These are phyloP conservation scores for Zygosaccharomyces pseudobailii DNA, from an alignment of 1,139 yeast genomes.

Conservation along the genomic window DNA sequence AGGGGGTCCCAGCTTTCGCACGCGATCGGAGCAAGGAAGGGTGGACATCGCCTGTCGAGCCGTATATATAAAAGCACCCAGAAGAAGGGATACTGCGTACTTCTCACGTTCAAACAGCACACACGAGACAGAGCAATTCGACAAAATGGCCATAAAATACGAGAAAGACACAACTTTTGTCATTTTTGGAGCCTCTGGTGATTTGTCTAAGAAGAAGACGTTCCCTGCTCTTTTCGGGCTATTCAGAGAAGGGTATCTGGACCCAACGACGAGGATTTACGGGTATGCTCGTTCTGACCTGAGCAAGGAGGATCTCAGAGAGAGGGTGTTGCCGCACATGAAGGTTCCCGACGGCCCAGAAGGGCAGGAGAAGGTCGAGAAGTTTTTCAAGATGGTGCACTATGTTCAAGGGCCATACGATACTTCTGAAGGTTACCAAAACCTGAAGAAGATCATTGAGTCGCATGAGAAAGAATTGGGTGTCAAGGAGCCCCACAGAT, in stretches of 20 bases:
- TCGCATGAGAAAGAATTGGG: conserved; percentile 49
- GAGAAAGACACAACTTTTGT: conserved; percentile 67
- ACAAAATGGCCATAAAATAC: conserved; percentile 33
- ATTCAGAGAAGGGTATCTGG: conserved; percentile 74
- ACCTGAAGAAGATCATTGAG: conserved; percentile 52
- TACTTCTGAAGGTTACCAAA: conserved; percentile 62
- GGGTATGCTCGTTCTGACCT: conserved; percentile 90
- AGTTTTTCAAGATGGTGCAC: conserved; percentile 59
- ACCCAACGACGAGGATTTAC: conserved; percentile 63
- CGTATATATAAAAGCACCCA: conserved; percentile 2
- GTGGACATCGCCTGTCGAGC: conserved; percentile 2
- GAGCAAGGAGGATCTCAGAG: conserved; percentile 58
- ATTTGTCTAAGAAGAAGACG: conserved; percentile 94
- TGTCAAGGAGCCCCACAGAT: conserved; percentile 56
- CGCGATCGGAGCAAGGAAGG: conserved; percentile 1
- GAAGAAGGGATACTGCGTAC: background rate
- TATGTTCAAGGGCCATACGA: conserved; percentile 82
- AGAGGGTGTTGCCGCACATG: conserved; percentile 61
- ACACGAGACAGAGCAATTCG: background rate
- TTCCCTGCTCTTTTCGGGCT: conserved; percentile 73
- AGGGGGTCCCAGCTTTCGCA: background rate
- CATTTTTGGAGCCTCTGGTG: conserved; percentile 96
- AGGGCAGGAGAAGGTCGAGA: conserved; percentile 46
- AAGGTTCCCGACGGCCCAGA: conserved; percentile 50
- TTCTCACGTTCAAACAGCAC: background rate